phyloP scores from a whole-genome alignment of 1,284 basidiomycete genomes.

The Microbotryum violaceum region DNA sequence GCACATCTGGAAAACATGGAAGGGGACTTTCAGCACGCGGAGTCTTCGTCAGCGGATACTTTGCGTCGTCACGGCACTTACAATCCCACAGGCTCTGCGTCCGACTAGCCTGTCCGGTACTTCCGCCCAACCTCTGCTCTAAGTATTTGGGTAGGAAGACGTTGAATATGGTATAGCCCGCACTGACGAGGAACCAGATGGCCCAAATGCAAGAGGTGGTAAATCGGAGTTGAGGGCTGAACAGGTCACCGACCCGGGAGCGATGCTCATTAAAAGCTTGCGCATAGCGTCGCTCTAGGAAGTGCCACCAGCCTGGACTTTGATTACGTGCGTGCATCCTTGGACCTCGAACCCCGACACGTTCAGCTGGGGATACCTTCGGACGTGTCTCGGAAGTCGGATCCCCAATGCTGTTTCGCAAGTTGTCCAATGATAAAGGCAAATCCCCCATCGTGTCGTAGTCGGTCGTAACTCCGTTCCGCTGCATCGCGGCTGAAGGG shows the following conservation, averaged over 20 bases:
- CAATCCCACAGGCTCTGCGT: slow-evolving; percentile 34
- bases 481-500: not conserved
- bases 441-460: slow-evolving; percentile 4
- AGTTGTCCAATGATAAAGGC: not conserved
- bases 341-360: too few relatives aligned
- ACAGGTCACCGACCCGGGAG: slow-evolving; percentile 63
- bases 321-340: too few relatives aligned
- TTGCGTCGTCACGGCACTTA: slow-evolving; percentile 70
- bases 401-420: too few relatives aligned
- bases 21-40: not conserved
- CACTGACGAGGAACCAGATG: slow-evolving; percentile 56
- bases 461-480: not conserved
- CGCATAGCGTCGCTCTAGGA: too few relatives aligned
- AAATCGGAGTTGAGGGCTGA: slow-evolving; percentile 48
- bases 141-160: slow-evolving; percentile 87
- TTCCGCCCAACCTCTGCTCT: slow-evolving; percentile 48
- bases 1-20: slow-evolving; percentile 13
- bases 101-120: slow-evolving; percentile 6
- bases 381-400: too few relatives aligned
- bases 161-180: slow-evolving; percentile 67
- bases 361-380: too few relatives aligned
- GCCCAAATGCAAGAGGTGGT: slow-evolving; percentile 52
- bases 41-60: slow-evolving; percentile 74
- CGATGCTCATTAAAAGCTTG: slow-evolving; percentile 53
- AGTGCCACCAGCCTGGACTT: too few relatives aligned